Base-by-base conservation (phyloP, 164 flowering plant genomes). In the Pachysandra terminalis region DNA sequence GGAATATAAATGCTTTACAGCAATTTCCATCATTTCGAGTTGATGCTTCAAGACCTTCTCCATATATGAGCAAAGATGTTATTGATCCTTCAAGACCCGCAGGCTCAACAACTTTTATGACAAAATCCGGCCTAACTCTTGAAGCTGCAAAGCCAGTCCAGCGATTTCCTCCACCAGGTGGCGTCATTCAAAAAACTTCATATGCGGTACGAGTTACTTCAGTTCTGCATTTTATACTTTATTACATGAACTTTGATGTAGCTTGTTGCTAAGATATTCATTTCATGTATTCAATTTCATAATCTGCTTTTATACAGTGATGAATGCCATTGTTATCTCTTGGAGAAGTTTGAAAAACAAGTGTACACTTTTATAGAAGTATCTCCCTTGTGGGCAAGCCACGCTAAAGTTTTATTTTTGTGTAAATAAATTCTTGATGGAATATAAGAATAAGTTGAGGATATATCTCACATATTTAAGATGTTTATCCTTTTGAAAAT, bases 41-140 rank as follows among this genome's bases (percentile, higher is more conserved):
- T 77, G 87, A 83, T 69, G 84, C 82, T 72, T 70, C 75, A 26
- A 81, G 88, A 75, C 64, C 82, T 14, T 57, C 68, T 60, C 53
- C 86, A 53, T 81, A 69, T 69, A 49, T 74, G 61, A 72, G 78
- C 25, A 85, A 73, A 64, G 84, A 81, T 77, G 73, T 73, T 63
- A 26, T 66, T 71, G 78, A 79, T 76, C 61, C 70, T 62, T 59
- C 85, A 54, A 80, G 89, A 61, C 74, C 89, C 40, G 41, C 74
- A 40, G 56, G 51, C 52, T 63, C 75, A 65, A 59, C 80, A 63
- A 17, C 81, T 65, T 79, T 67, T 60, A 48, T 77, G 70, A 19
- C 81, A 23, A 83, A 80, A 55, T n/a, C 83, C 54, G 25, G 69
- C 26, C 55, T 77, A 68, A 78, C 85, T 69, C 22, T 79, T 60